These are phyloP conservation scores for Pyrenophora seminiperda DNA, from an alignment of 2,329 filamentous ascomycete genomes.

Conservation along the genomic window DNA sequence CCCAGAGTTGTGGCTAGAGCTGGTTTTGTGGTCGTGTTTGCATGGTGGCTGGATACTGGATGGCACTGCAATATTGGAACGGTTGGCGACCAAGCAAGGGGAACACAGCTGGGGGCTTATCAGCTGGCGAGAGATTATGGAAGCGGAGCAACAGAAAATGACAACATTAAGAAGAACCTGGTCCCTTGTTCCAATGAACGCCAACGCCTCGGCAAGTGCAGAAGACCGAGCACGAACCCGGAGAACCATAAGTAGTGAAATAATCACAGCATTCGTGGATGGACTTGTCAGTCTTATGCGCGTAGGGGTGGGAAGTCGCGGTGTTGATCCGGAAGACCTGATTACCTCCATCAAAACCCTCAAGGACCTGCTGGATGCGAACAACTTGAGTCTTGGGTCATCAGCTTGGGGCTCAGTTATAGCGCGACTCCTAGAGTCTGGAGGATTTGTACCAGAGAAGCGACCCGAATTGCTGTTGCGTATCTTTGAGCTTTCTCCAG, in stretches of 20 bases:
- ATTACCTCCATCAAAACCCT: slow-evolving; percentile 44
- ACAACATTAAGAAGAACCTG: slow-evolving; percentile 23
- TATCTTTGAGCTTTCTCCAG: slow-evolving; percentile 48
- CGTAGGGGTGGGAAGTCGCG: slow-evolving; percentile 50
- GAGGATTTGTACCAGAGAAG: slow-evolving; percentile 51
- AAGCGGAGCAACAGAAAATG: slow-evolving; percentile 34
- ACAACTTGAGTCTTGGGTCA: slow-evolving; percentile 48
- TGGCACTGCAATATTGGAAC: slow-evolving; percentile 49
- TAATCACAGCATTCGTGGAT: slow-evolving; percentile 61
- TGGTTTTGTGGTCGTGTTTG: slow-evolving; percentile 58
- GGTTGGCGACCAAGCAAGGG: slow-evolving; percentile 28
- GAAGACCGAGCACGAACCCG: slow-evolving; percentile 42
- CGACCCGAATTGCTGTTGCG: slow-evolving; percentile 52
- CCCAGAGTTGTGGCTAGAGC: slow-evolving; percentile 58
- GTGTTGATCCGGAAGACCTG: slow-evolving; percentile 43
- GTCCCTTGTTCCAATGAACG: slow-evolving; percentile 32
- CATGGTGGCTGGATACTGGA: slow-evolving; percentile 55
- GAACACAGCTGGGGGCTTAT: slow-evolving; percentile 39
- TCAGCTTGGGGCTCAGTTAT: slow-evolving; percentile 54
- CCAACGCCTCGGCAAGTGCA: slow-evolving; percentile 21
- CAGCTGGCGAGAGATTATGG: slow-evolving; percentile 52
- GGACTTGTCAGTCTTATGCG: slow-evolving; percentile 55
- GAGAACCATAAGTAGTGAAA: slow-evolving; percentile 62
- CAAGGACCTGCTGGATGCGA: slow-evolving; percentile 46
- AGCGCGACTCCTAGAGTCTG: slow-evolving; percentile 58